phyloP scores from a whole-genome alignment of 805 yeast genomes.

The Spathaspora passalidarum region DNA sequence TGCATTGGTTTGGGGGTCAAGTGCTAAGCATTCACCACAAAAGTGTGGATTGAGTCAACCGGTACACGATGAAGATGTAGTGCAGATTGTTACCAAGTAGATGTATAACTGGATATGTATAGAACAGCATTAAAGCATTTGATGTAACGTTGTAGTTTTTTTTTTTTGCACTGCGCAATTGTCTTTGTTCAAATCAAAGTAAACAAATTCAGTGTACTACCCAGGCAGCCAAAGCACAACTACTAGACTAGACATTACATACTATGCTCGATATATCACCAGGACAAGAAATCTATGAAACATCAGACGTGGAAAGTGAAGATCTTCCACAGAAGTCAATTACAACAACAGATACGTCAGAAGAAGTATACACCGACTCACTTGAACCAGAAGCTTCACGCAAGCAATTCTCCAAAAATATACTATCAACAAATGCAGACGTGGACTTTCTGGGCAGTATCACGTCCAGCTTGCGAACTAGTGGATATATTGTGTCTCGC shows the following conservation, averaged over 20 bases:
- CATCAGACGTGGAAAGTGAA: conserved; percentile 43
- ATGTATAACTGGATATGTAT: not conserved
- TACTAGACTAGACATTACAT: too few relatives aligned
- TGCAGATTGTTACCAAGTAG: conserved; percentile 82
- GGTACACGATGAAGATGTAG: conserved; percentile 92
- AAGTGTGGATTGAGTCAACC: conserved; percentile 87
- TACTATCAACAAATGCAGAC: conserved; percentile 14
- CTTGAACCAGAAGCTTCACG: conserved; percentile 9
- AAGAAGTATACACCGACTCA: not conserved
- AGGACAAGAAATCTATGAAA: conserved; percentile 39
- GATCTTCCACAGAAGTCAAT: not conserved
- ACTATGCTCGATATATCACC: not conserved
- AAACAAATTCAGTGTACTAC: not conserved
- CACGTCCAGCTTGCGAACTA: conserved; percentile 13
- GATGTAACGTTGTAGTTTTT: not conserved
- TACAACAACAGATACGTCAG: not conserved
- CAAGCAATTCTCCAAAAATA: conserved; percentile 4
- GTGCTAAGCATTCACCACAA: conserved; percentile 94
- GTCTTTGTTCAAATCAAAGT: not conserved
- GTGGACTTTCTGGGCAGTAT: conserved; percentile 39
- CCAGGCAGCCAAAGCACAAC: too few relatives aligned
- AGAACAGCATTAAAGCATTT: not conserved
- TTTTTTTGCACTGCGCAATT: not conserved
- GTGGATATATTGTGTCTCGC: conserved; percentile 21
- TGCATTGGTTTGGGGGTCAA: conserved; percentile 95